These are phyloP conservation scores for Cubamyces sp. DNA, from an alignment of 768 basidiomycete genomes.

Conservation along the genomic window DNA sequence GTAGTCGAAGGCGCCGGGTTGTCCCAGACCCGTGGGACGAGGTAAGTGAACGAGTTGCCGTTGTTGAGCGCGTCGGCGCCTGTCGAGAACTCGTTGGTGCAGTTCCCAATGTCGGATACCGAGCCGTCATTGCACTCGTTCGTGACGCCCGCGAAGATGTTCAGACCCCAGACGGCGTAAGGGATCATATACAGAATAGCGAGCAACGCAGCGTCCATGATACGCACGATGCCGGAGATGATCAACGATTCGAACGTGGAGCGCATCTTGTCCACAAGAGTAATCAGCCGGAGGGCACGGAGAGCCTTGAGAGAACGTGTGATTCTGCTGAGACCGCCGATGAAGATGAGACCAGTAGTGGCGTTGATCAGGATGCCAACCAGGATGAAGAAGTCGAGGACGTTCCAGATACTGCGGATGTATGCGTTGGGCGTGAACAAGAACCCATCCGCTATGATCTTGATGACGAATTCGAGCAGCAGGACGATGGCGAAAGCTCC, in stretches of 20 bases:
- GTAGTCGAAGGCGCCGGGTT: slow-evolving; percentile 81
- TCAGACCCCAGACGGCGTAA: slow-evolving; percentile 92
- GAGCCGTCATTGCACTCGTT: slow-evolving; percentile 79
- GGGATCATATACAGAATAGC: slow-evolving; percentile 92
- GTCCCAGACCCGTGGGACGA: slow-evolving; percentile 86
- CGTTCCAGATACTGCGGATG: slow-evolving; percentile 89
- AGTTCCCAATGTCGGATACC: slow-evolving; percentile 60
- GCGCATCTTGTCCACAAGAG: slow-evolving; percentile 84
- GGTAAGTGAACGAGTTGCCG: slow-evolving; percentile 65
- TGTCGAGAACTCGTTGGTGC: slow-evolving; percentile 67
- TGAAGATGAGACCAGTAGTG: slow-evolving; percentile 68
- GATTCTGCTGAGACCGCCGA: slow-evolving; percentile 79
- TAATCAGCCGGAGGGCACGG: slow-evolving; percentile 87
- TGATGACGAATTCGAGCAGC: slow-evolving; percentile 84
- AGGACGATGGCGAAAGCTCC: slow-evolving; percentile 69
- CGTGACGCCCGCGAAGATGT: slow-evolving; percentile 87
- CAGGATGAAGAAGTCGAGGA: slow-evolving; percentile 87
- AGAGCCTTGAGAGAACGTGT: slow-evolving; percentile 88
- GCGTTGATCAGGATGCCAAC: slow-evolving; percentile 76
- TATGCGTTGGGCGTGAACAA: slow-evolving; percentile 92
- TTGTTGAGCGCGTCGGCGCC: slow-evolving; percentile 53
- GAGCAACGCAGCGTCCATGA: slow-evolving; percentile 87
- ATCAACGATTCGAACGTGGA: slow-evolving; percentile 86
- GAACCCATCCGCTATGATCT: slow-evolving; percentile 91
- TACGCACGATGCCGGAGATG: slow-evolving; percentile 81